Evolutionary conservation across 1,284 basidiomycete species (phyloP).

Genomic region (Kwoniella shivajii): DNA sequence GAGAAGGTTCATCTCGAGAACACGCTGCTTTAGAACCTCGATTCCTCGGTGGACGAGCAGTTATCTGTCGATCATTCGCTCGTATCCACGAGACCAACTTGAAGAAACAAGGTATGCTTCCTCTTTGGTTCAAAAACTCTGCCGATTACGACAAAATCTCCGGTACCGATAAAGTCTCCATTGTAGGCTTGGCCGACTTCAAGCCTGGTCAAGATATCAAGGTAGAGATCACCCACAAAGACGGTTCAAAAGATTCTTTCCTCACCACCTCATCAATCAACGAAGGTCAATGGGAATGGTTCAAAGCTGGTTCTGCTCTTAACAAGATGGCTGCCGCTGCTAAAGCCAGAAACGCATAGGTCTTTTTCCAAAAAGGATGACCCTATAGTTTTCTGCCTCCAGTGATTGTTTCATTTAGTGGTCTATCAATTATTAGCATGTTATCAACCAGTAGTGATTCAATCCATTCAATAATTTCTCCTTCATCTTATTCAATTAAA

Average conservation of each 20-base stretch:
- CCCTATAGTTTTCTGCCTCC: too few species aligned
- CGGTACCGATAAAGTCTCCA: slow-evolving; percentile 79
- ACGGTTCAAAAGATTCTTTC: slow-evolving; percentile 70
- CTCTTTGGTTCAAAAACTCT: slow-evolving; percentile 81
- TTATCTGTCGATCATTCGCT: slow-evolving; percentile 93
- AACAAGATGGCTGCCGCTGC: slow-evolving; percentile 52
- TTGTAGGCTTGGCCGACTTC: slow-evolving; percentile 79
- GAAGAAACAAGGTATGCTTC: slow-evolving; percentile 85
- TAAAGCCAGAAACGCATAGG: slow-evolving; percentile 24
- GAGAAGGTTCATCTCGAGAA: slow-evolving; percentile 96
- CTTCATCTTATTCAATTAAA: background rate
- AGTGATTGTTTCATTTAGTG: too few species aligned
- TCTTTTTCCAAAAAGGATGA: too few species aligned
- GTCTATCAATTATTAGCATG: too few species aligned
- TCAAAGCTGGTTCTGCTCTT: slow-evolving; percentile 77
- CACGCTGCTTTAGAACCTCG: slow-evolving; percentile 97
- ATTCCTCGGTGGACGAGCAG: slow-evolving; percentile 91
- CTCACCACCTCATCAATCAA: slow-evolving; percentile 48
- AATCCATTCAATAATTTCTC: too few species aligned
- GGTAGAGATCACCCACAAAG: slow-evolving; percentile 74
- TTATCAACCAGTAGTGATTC: too few species aligned
- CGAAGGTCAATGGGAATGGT: slow-evolving; percentile 88
- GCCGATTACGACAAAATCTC: slow-evolving; percentile 88
- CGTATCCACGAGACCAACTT: slow-evolving; percentile 97
- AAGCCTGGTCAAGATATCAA: slow-evolving; percentile 86